A percentile compares a stretch with the other conserved stretches of the same genome.
These are phyloP conservation scores for Pleurotus citrinopileatus DNA, from an alignment of 768 basidiomycete species.

Conservation along the genomic window DNA sequence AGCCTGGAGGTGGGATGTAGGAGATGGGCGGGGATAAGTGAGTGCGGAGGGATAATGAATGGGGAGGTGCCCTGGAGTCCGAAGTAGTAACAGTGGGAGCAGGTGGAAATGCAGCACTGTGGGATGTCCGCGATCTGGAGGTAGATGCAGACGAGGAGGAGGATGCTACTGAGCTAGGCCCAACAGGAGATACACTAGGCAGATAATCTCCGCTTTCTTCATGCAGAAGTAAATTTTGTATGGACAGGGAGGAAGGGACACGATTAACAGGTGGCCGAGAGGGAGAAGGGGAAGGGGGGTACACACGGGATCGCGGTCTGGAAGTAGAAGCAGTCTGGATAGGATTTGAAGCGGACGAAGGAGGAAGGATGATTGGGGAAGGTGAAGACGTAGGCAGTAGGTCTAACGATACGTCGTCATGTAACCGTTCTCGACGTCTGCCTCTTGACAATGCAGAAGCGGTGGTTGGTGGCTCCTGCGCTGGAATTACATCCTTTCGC, in stretches of 20 bases:
- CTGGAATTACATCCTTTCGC: conserved; percentile 47
- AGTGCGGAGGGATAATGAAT: conserved; percentile 14
- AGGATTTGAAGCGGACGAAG: conserved; percentile 22
- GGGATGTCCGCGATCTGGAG: conserved; percentile 25
- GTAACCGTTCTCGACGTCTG: conserved; percentile 54
- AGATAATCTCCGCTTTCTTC: not conserved
- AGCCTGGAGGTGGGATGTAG: conserved; percentile 14
- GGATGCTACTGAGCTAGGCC: conserved; percentile 16
- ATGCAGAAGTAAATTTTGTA: conserved; percentile 11
- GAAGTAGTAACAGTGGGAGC: conserved; percentile 22
- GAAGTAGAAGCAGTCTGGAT: conserved; percentile 35
- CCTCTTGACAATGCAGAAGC: conserved; percentile 37
- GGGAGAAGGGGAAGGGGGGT: conserved; percentile 54
- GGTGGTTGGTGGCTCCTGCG: conserved; percentile 35
- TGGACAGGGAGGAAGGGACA: conserved; percentile 28
- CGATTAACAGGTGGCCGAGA: conserved; percentile 43
- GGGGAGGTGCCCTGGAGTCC: conserved; percentile 13
- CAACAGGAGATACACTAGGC: conserved; percentile 15
- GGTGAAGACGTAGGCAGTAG: not conserved
- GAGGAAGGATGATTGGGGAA: conserved; percentile 21
- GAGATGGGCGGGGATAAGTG: conserved; percentile 9
- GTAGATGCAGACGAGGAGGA: conserved; percentile 14
- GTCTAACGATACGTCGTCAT: conserved; percentile 28
- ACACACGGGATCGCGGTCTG: conserved; percentile 42
- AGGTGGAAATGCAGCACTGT: conserved; percentile 36